phyloP scores from a whole-genome alignment of 164 flowering plant species.

The Cinnamomum micranthum region DNA sequence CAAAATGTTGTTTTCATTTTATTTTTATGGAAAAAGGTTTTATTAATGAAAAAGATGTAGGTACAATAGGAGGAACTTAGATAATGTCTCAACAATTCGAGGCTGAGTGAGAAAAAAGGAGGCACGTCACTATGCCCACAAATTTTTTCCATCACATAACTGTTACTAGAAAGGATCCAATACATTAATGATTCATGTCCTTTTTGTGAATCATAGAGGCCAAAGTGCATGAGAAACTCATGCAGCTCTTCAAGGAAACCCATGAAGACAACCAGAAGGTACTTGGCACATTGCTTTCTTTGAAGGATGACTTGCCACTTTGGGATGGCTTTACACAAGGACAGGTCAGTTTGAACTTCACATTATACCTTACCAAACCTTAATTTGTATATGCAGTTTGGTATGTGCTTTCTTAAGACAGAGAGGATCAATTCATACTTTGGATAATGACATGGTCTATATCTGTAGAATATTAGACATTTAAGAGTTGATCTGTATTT shows the following conservation, averaged over 20 bases:
- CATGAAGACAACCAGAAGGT: conserved; percentile 58
- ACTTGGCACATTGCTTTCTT: conserved; percentile 41
- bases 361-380: neutral
- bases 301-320: conserved; percentile 49
- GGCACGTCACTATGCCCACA: too few species aligned
- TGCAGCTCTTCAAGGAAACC: conserved; percentile 29
- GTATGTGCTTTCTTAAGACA: neutral
- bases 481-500: neutral
- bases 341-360: conserved; percentile 8
- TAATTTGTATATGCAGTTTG: neutral
- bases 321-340: conserved; percentile 26
- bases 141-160: neutral
- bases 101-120: too few species aligned
- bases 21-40: too few species aligned
- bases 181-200: neutral
- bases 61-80: neutral
- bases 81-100: too few species aligned
- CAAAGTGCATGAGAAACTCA: conserved; percentile 41
- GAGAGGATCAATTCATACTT: neutral
- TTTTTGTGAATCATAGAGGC: conserved; percentile 28
- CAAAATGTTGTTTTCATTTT: too few species aligned
- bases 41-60: neutral
- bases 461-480: neutral
- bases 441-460: neutral
- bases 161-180: neutral